These are phyloP conservation scores for Kwoniella sp. DNA, from an alignment of 768 basidiomycete species.

Conservation along the genomic window DNA sequence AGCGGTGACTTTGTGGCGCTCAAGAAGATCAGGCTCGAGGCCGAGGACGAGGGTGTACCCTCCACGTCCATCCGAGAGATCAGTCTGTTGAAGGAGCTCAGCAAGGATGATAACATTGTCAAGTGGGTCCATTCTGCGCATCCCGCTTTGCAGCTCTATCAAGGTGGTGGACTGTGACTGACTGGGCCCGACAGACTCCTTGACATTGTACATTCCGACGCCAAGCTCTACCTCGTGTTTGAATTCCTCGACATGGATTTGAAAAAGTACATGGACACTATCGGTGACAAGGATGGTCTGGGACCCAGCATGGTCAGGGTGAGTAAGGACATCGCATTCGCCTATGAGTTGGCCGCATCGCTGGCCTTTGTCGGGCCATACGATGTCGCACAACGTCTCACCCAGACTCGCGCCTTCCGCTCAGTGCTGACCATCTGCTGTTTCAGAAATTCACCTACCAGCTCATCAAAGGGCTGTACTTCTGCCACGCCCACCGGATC, in stretches of 20 bases:
- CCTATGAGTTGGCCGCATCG: no score
- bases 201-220: slow-evolving; percentile 94
- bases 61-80: slow-evolving; percentile 98
- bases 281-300: slow-evolving; percentile 58
- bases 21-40: slow-evolving; percentile 97
- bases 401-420: no score
- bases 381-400: no score
- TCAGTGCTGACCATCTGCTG: no score
- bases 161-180: no score
- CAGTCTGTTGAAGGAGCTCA: slow-evolving; percentile 87
- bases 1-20: slow-evolving; percentile 84
- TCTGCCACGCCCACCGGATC: slow-evolving; percentile 91
- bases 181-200: slow-evolving; percentile 67
- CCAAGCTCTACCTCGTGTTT: slow-evolving; percentile 95
- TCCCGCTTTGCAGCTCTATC: neutral
- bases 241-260: slow-evolving; percentile 96
- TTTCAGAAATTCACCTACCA: slow-evolving; percentile 88
- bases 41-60: slow-evolving; percentile 97
- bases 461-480: slow-evolving; percentile 81
- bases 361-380: no score
- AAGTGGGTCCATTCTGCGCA: slow-evolving; percentile 54
- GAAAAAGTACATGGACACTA: slow-evolving; percentile 92
- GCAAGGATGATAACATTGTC: slow-evolving; percentile 90
- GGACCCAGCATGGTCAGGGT: slow-evolving; percentile 83
- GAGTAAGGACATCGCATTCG: no score